phyloP scores from a whole-genome alignment of 106 monocot species.

The Acorus gramineus region DNA sequence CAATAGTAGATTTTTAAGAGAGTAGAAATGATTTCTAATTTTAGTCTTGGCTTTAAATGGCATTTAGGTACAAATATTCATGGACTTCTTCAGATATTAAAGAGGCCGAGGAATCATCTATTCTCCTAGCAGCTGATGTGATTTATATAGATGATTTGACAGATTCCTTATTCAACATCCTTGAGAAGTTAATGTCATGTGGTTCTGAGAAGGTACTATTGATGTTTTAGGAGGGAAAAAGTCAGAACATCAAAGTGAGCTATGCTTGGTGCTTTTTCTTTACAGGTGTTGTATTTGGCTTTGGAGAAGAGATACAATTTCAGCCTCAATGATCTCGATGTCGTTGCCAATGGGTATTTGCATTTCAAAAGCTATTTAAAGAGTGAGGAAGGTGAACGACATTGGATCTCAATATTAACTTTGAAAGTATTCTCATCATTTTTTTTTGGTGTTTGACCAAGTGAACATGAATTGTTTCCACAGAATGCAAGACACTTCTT shows the following conservation, averaged over 20 bases:
- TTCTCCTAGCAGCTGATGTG: conserved; percentile 87
- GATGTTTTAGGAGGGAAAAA: neutral
- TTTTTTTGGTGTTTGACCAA: neutral
- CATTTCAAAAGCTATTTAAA: conserved; percentile 57
- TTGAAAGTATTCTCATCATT: neutral
- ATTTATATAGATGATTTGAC: conserved; percentile 83
- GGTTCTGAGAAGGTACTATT: conserved; percentile 54
- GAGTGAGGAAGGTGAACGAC: conserved; percentile 29
- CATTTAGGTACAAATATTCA: conserved; percentile 39
- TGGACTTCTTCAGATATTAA: conserved; percentile 60
- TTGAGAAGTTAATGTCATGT: conserved; percentile 63
- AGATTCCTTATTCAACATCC: conserved; percentile 43
- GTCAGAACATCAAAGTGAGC: neutral
- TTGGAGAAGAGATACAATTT: conserved; percentile 96
- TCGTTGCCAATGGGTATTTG: conserved; percentile 87
- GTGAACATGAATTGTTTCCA: neutral
- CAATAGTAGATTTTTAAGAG: too few species aligned
- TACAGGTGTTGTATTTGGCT: conserved; percentile 73
- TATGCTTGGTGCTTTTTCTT: conserved; percentile 1
- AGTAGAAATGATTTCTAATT: too few species aligned
- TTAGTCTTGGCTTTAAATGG: neutral
- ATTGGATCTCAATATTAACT: neutral
- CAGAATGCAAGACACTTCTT: conserved; percentile 17
- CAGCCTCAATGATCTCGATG: conserved; percentile 67
- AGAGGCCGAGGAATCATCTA: conserved; percentile 46